Percentiles rank a stretch among this genome's conserved stretches.
Conservation (phyloP, 2,329 filamentous ascomycete species). For the Penicillium sp. region DNA sequence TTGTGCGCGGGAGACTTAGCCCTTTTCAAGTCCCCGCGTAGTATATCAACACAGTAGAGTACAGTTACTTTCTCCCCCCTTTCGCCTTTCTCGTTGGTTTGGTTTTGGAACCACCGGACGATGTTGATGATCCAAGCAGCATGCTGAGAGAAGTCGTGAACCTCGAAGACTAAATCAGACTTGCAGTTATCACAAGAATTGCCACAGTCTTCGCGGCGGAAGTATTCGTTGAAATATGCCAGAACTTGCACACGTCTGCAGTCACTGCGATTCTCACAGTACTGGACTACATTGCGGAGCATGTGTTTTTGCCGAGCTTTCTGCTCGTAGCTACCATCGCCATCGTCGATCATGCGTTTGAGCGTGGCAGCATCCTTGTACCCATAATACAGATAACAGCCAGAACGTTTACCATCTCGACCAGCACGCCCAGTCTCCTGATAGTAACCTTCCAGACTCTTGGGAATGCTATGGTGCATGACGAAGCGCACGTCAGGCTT, state of each 20-base stretch:
- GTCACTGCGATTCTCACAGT: constrained; percentile 85
- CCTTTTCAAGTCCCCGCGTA: constrained; percentile 70
- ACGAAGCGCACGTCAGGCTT: constrained; percentile 96
- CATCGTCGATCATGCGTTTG: constrained; percentile 79
- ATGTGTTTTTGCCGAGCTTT: constrained; percentile 83
- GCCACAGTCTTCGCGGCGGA: constrained; percentile 71
- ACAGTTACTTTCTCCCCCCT: constrained; percentile 65
- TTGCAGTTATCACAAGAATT: constrained; percentile 87
- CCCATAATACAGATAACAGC: constrained; percentile 87
- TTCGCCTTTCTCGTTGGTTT: constrained; percentile 7
- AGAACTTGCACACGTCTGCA: constrained; percentile 88
- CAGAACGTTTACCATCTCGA: constrained; percentile 82
- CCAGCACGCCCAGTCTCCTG: constrained; percentile 96
- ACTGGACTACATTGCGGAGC: constrained; percentile 82
- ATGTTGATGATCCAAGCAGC: constrained; percentile 72
- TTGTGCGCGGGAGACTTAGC: constrained; percentile 58
- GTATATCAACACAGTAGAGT: constrained; percentile 79
- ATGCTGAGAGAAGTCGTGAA: constrained; percentile 74
- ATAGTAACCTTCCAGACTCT: constrained; percentile 96
- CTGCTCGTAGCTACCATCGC: constrained; percentile 74
- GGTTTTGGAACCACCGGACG: constrained; percentile 59
- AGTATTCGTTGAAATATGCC: constrained; percentile 90
- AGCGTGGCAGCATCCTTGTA: constrained; percentile 75
- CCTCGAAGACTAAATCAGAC: constrained; percentile 70
- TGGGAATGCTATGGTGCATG: constrained; percentile 88